Base-by-base conservation (phyloP, 352 stramenopile species). In the Globisporangium paddicum region DNA sequence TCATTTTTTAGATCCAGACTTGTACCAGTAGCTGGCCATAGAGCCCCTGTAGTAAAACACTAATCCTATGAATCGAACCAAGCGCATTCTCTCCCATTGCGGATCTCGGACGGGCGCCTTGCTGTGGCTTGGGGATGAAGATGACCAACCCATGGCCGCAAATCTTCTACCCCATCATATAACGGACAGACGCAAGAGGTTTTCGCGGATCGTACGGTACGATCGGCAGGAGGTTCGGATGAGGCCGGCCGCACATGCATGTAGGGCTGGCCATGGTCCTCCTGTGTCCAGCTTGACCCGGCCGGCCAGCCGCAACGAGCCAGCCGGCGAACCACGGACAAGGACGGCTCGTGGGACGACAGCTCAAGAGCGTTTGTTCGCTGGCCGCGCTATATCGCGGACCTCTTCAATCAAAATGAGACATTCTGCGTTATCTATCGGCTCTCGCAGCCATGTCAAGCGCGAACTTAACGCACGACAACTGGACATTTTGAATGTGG, bases 371-470 rank as follows among this genome's bases (percentile, higher is more conserved):
- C 18, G 32, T 35, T 32, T 51, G 45, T 13, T n/a, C n/a, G 23
- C 5, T 23, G 26, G 13, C 46, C 26, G 46, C 26, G 46, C 23
- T 38, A 54, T 54, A n/a, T 54, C 48, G 18, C 28, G 28, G 28
- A 23, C 30, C 48, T 40, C 47, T 53, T 30, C 48, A 55, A 55
- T 55, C 48, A 42, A 54, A 55, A 42, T 55, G 48, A 55, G 48
- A 55, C 48, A 55, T 54, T 26, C 35, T 48, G 38, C 48, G 51
- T 13, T 48, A 58, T n/a, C n/a, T n/a, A n/a, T n/a, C n/a, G n/a
- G n/a, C n/a, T 58, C 35, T 11, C 23, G 51, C 34, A 14, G 34
- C 34, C 7, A 14, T 13, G 13, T 38, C 16, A 13, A 38, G 34
- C 34, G 34, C 34, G 34, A 38, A 38, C 34, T 38, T 38, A 38